Evolutionary conservation across 495 filamentous ascomycete genomes (phyloP), one percentile per base, ranked within the genome.

Genomic region (Aspergillus saccharolyticus): DNA sequence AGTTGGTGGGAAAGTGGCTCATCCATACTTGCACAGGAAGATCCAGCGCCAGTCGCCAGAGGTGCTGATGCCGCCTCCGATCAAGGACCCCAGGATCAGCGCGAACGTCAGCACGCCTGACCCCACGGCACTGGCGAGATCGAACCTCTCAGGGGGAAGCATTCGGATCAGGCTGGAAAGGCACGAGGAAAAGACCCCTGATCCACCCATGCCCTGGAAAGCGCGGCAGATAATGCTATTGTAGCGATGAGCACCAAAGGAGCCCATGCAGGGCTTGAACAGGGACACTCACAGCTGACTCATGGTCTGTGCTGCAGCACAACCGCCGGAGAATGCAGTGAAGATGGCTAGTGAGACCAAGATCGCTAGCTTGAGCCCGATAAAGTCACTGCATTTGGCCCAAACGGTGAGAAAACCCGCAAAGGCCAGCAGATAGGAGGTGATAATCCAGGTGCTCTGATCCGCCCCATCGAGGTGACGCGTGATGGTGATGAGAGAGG

Each of bases 341-440:
- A 86, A 85, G 49, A 85, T 59, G 22, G 75, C 56, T 66, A 85
- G 77, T 6, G 77, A 69, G 6, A 69, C 60, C 15, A 79, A 67
- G 5, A 84, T 47, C 25, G 77, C 64, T 30, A 75, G 62, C 47
- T 77, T 78, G 8, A 80, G 71, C 17, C 81, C 81, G 39, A 80
- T 80, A 17, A 84, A 74, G 57, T 84, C 80, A 55, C 80, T 80
- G 43, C 80, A 60, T 56, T 80, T 82, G 7, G 81, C 76, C 66
- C 80, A 80, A 10, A 80, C 75, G 42, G 80, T 78, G 12, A 81
- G 78, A 28, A 83, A 81, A 10, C 81, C 80, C 0, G 77, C 78
- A 53, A 83, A 84, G 4, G 76, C 79, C 4, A 84, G 59, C 14
- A 83, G 67, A 56, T 84, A 85, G 2, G 74, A 65, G 16, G 78